Percentiles rank a stretch among this genome's conserved stretches.
These are phyloP conservation scores for Blastobotrys buckinghamii DNA, from an alignment of 1,139 yeast genomes.

Conservation along the genomic window DNA sequence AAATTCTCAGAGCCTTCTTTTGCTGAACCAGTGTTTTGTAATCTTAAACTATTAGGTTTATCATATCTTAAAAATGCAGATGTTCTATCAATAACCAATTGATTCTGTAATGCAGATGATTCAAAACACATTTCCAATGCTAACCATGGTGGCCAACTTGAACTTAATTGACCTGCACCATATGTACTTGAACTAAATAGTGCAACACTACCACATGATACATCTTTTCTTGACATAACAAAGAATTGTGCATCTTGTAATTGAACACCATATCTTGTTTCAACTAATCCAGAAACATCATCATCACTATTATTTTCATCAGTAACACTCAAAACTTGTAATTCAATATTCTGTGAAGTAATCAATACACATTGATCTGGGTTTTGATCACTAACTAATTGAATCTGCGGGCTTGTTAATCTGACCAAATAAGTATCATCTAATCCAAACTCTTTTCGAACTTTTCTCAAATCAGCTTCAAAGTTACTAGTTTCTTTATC, in stretches of 20 bases:
- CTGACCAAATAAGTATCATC: conserved; percentile 64
- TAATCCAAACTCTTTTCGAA: conserved; percentile 18
- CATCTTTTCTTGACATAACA: conserved; percentile 49
- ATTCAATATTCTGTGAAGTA: conserved; percentile 65
- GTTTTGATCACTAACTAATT: conserved; percentile 61
- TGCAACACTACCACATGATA: conserved; percentile 39
- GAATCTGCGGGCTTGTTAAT: conserved; percentile 81
- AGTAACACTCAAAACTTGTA: conserved; percentile 56
- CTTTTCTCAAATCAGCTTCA: conserved; percentile 46
- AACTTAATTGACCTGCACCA: conserved; percentile 34
- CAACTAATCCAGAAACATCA: conserved; percentile 48
- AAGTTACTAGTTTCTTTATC: conserved; percentile 31
- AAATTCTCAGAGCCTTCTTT: conserved; percentile 13
- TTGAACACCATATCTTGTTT: conserved; percentile 64
- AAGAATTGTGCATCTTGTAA: conserved; percentile 68
- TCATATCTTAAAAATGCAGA: conserved; percentile 58
- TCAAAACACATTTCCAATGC: conserved; percentile 67
- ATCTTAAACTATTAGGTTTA: conserved; percentile 60
- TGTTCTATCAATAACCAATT: conserved; percentile 57
- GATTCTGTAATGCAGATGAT: conserved; percentile 47
- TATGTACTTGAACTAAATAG: conserved; percentile 38
- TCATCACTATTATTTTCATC: conserved; percentile 44
- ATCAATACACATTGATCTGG: conserved; percentile 62
- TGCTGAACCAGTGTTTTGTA: conserved; percentile 21
- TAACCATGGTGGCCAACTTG: conserved; percentile 80